Conservation (phyloP, 768 basidiomycete genomes). For the Sarcodon aspratus region DNA sequence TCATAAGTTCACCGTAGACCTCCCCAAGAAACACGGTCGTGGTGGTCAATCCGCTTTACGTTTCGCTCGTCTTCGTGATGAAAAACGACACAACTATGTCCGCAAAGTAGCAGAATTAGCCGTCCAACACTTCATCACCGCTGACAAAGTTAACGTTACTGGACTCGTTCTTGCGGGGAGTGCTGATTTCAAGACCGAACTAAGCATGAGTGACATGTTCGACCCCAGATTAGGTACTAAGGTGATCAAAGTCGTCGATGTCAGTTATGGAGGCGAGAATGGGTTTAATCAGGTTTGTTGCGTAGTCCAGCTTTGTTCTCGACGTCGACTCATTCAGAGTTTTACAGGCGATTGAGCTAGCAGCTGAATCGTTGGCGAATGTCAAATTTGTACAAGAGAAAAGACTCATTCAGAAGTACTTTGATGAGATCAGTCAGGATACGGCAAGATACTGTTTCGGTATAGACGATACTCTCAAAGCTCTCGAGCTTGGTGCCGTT, state of each 20-base stretch:
- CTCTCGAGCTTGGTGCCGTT: slow-evolving; percentile 89
- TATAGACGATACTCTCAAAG: slow-evolving; percentile 93
- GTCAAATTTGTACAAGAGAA: slow-evolving; percentile 99
- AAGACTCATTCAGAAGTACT: slow-evolving; percentile 93
- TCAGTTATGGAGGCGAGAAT: slow-evolving; percentile 97
- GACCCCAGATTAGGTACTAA: slow-evolving; percentile 81
- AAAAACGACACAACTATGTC: slow-evolving; percentile 99
- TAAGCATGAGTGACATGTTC: slow-evolving; percentile 94
- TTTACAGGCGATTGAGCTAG: slow-evolving; percentile 85
- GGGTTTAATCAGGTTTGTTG: slow-evolving; percentile 94
- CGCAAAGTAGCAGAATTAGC: slow-evolving; percentile 96
- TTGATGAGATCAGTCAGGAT: slow-evolving; percentile 98
- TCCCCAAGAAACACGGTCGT: slow-evolving; percentile 99
- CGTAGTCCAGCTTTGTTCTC: background rate
- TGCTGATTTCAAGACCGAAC: slow-evolving; percentile 98
- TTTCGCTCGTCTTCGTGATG: slow-evolving; percentile 98
- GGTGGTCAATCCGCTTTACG: slow-evolving; percentile 99
- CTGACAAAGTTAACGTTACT: slow-evolving; percentile 96
- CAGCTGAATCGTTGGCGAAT: slow-evolving; percentile 90
- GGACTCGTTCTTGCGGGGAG: slow-evolving; percentile 94
- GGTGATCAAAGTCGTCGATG: slow-evolving; percentile 96
- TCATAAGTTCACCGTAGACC: slow-evolving; percentile 98
- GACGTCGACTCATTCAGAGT: slow-evolving; percentile 2
- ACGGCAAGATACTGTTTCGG: slow-evolving; percentile 96
- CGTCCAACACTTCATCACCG: slow-evolving; percentile 96